Evolutionary conservation across 169 alveolate genomes (phyloP).

Genomic region (Amoebophrya sp.): DNA sequence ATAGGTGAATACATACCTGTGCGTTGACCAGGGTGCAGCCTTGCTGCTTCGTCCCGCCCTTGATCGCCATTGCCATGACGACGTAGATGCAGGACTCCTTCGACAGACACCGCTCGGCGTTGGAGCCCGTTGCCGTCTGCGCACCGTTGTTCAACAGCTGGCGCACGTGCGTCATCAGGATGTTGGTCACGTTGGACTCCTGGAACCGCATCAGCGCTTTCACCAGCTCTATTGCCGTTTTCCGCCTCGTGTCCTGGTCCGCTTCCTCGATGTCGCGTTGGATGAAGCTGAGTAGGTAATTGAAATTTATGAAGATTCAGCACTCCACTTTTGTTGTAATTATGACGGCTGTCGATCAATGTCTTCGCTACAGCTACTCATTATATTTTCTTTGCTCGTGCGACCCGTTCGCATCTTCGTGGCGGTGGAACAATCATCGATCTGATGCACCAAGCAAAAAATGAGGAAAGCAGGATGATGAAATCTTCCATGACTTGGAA

Average conservation of each 20-base stretch:
- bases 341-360: too few relatives aligned
- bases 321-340: too few relatives aligned
- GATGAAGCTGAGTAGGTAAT: neutral
- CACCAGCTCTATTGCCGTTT: conserved; percentile 28
- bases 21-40: neutral
- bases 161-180: conserved; percentile 4
- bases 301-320: too few relatives aligned
- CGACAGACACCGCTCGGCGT: neutral
- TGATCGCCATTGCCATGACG: neutral
- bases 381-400: too few relatives aligned
- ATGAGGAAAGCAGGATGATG: too few relatives aligned
- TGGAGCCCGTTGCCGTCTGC: neutral
- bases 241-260: conserved; percentile 33
- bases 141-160: neutral
- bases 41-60: neutral
- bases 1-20: neutral
- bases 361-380: too few relatives aligned
- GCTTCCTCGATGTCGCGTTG: conserved; percentile 35
- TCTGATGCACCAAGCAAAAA: too few relatives aligned
- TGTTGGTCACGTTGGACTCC: neutral
- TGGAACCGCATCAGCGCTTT: conserved; percentile 28
- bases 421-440: too few relatives aligned
- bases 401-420: too few relatives aligned
- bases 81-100: neutral
- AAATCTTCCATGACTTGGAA: too few relatives aligned